Percentiles rank a stretch among this genome's conserved stretches.
phyloP scores from a whole-genome alignment of 2,329 filamentous ascomycete species.

The Tympanopsis confertula region DNA sequence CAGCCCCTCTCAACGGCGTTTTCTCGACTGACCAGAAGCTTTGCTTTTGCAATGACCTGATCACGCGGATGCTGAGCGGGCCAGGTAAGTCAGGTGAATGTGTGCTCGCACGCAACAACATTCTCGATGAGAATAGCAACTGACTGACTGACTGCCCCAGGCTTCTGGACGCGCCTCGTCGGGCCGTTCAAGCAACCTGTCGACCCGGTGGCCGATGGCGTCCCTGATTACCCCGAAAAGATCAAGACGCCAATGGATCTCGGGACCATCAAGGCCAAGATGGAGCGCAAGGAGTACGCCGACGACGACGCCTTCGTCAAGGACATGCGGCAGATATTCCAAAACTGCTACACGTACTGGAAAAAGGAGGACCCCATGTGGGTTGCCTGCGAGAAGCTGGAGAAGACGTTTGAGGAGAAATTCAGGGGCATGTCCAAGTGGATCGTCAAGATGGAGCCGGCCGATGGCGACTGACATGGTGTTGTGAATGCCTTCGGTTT shows the following conservation, averaged over 20 bases:
- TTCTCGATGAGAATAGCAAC: no score
- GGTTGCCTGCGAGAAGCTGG: conserved; percentile 40
- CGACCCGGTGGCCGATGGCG: conserved; percentile 40
- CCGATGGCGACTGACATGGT: conserved; percentile 18
- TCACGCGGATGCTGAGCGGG: conserved; percentile 48
- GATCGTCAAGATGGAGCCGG: conserved; percentile 39
- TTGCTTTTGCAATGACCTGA: conserved; percentile 43
- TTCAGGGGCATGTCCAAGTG: conserved; percentile 47
- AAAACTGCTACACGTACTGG: conserved; percentile 56
- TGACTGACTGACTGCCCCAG: conserved; percentile 17
- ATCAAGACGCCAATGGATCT: conserved; percentile 52
- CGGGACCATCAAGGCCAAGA: conserved; percentile 45
- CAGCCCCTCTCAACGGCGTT: not conserved
- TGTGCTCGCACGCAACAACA: no score
- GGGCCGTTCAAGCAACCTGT: conserved; percentile 50
- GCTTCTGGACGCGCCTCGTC: conserved; percentile 56
- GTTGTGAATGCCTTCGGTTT: not conserved
- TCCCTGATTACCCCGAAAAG: conserved; percentile 50
- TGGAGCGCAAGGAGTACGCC: conserved; percentile 39
- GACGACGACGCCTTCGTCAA: conserved; percentile 38
- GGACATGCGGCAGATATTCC: conserved; percentile 50
- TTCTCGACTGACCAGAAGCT: conserved; percentile 29
- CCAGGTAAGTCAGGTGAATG: conserved; percentile 30
- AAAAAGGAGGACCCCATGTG: conserved; percentile 41
- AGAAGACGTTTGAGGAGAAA: conserved; percentile 48